Percentiles rank a stretch among this genome's conserved stretches.
Conservation (phyloP, 2,329 filamentous ascomycete genomes). For the Westerdykella ornata region DNA sequence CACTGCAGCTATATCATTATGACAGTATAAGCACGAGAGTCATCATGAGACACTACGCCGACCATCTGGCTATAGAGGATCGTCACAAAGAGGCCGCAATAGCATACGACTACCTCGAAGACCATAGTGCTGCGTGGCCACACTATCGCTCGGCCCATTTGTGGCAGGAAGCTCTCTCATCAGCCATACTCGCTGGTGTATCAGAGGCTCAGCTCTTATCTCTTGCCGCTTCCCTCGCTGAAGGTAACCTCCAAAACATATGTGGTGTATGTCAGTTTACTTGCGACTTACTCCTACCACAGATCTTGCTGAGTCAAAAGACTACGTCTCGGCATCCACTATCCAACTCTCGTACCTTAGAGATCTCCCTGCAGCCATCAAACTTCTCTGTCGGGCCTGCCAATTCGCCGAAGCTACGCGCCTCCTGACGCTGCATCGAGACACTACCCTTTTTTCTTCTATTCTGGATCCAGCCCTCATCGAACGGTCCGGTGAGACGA, state of each 20-base stretch:
- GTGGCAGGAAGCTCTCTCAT: constrained; percentile 87
- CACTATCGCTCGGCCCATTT: constrained; percentile 78
- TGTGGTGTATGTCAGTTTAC: too few species aligned
- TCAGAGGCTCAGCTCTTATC: constrained; percentile 54
- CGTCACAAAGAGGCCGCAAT: constrained; percentile 80
- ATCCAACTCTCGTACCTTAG: constrained; percentile 76
- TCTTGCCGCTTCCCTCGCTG: constrained; percentile 68
- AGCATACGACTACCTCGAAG: constrained; percentile 77
- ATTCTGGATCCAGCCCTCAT: constrained; percentile 72
- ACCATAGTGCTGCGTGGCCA: constrained; percentile 67
- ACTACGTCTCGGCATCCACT: constrained; percentile 70
- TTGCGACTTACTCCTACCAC: constrained; percentile 61
- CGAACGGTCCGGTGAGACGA: constrained; percentile 74
- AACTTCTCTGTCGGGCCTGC: constrained; percentile 79
- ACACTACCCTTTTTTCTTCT: constrained; percentile 56
- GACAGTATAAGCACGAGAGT: constrained; percentile 58
- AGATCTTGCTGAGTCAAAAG: constrained; percentile 73
- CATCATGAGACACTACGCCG: constrained; percentile 73
- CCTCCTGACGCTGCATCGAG: constrained; percentile 56
- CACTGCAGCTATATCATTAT: constrained; percentile 78
- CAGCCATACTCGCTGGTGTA: constrained; percentile 59
- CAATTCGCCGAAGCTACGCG: constrained; percentile 86
- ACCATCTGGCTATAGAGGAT: constrained; percentile 66
- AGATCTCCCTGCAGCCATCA: constrained; percentile 63
- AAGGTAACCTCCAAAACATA: constrained; percentile 42